These are phyloP conservation scores for Pseudocercospora fuligena DNA, from an alignment of 2,329 filamentous ascomycete genomes.

Conservation along the genomic window DNA sequence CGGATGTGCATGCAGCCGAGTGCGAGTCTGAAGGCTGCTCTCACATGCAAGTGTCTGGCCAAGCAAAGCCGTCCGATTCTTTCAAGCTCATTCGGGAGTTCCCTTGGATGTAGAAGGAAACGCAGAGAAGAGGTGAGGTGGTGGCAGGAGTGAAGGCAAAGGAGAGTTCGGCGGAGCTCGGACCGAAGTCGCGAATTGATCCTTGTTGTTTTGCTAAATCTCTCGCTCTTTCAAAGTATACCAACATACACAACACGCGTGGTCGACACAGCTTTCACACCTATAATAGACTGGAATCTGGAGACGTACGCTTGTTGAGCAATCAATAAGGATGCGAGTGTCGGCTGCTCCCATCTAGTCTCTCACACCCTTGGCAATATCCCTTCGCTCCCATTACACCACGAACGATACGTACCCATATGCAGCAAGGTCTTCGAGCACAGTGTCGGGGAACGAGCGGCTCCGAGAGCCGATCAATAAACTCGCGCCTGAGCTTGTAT, in stretches of 20 bases:
- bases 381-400: not conserved
- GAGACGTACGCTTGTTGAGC: not conserved
- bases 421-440: not conserved
- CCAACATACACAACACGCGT: too few relatives aligned
- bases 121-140: not conserved
- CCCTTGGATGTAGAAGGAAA: too few relatives aligned
- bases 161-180: not conserved
- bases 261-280: too few relatives aligned
- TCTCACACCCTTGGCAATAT: too few relatives aligned
- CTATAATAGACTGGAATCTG: too few relatives aligned
- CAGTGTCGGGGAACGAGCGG: too few relatives aligned
- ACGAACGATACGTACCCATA: not conserved
- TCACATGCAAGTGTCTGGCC: not conserved
- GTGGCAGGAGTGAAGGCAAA: not conserved
- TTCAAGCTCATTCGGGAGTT: not conserved
- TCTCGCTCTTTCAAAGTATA: too few relatives aligned
- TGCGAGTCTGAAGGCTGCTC: not conserved
- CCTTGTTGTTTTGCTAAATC: too few relatives aligned
- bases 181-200: not conserved
- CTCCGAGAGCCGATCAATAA: too few relatives aligned
- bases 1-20: too few relatives aligned
- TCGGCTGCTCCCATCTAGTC: not conserved
- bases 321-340: not conserved
- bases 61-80: not conserved
- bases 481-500: too few relatives aligned